These are phyloP conservation scores for Eucalyptus tenuipes DNA, from an alignment of 345 rosid species.

Conservation along the genomic window DNA sequence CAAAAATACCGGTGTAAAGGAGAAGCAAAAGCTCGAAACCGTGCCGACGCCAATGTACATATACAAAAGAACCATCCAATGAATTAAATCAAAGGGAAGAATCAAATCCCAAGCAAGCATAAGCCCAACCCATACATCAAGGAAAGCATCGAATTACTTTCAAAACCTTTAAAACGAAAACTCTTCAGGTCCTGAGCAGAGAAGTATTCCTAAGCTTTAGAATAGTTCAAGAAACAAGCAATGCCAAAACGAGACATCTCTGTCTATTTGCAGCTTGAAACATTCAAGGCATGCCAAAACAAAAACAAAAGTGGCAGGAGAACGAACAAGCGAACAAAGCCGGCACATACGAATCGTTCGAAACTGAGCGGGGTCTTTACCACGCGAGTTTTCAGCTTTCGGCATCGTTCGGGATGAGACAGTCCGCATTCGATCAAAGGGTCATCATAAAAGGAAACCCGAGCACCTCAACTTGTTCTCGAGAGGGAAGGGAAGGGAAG, in stretches of 20 bases:
- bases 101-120: background rate
- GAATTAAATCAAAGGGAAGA: background rate
- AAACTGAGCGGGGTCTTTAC: conserved; percentile 14
- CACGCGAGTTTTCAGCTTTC: conserved; percentile 8
- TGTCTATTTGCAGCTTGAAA: background rate
- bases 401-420: conserved; percentile 2
- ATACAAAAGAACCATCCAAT: background rate
- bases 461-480: background rate
- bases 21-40: background rate
- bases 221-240: background rate
- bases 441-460: background rate
- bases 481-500: background rate
- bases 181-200: background rate
- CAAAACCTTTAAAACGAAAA: background rate
- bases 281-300: background rate
- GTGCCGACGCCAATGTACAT: background rate
- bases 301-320: background rate
- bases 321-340: background rate
- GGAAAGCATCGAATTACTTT: background rate
- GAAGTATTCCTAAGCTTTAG: background rate
- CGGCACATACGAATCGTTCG: conserved; percentile 9
- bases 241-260: background rate
- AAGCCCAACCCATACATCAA: background rate
- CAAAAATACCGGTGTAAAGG: background rate
- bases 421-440: background rate